phyloP scores from a whole-genome alignment of 2,329 filamentous ascomycete genomes.

The Cryphonectria parasitica region DNA sequence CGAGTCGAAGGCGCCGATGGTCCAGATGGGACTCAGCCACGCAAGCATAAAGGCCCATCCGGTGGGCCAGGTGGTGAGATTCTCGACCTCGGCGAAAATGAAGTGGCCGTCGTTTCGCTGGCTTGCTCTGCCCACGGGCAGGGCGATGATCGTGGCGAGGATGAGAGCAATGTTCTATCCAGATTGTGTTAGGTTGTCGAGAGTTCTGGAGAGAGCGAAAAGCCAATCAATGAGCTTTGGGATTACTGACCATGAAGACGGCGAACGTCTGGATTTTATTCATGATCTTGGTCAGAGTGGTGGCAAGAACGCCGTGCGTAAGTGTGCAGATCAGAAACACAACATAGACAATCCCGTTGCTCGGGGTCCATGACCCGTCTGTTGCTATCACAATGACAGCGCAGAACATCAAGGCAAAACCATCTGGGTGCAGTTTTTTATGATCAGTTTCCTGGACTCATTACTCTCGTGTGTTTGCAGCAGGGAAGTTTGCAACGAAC shows the following conservation, averaged over 20 bases:
- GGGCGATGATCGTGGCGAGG: conserved; percentile 57
- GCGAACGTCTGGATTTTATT: conserved; percentile 61
- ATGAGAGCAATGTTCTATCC: conserved; percentile 56
- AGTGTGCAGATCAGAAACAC: conserved; percentile 60
- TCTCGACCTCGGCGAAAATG: conserved; percentile 61
- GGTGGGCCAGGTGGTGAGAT: conserved; percentile 60
- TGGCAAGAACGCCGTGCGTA: conserved; percentile 57
- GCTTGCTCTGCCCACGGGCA: conserved; percentile 53
- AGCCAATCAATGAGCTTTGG: no score
- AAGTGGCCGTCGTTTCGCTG: conserved; percentile 49
- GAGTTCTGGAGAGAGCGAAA: background rate
- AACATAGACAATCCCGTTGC: conserved; percentile 59
- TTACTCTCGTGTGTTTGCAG: no score
- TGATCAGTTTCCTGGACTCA: background rate
- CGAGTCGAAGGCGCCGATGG: conserved; percentile 59
- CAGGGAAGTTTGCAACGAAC: conserved; percentile 27
- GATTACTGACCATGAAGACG: conserved; percentile 45
- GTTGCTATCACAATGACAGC: conserved; percentile 61
- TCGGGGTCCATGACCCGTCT: conserved; percentile 59
- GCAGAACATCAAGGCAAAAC: conserved; percentile 61
- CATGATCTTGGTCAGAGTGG: conserved; percentile 59
- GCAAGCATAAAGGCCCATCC: conserved; percentile 63
- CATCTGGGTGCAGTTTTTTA: conserved; percentile 35
- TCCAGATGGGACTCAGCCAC: conserved; percentile 67
- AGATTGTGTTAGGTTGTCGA: background rate